phyloP scores from a whole-genome alignment of 2,329 filamentous ascomycete species.

The Plectosphaerella plurivora region DNA sequence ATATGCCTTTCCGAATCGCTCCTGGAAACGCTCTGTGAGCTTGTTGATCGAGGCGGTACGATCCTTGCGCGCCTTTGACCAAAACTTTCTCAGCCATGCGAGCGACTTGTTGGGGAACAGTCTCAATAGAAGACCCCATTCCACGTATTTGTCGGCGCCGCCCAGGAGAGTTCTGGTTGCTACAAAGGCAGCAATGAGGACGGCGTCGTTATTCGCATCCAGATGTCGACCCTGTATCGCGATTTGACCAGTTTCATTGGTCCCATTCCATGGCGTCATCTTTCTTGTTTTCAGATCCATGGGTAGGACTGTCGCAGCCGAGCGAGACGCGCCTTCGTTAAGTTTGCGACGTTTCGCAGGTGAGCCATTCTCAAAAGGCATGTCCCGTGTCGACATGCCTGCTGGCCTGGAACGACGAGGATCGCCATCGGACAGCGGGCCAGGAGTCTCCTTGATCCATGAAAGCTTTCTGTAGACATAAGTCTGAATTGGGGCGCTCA shows the following conservation, averaged over 20 bases:
- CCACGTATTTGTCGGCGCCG: slow-evolving; percentile 53
- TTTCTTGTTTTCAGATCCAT: slow-evolving; percentile 1
- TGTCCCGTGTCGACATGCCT: no score
- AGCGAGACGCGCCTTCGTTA: no score
- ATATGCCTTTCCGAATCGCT: slow-evolving; percentile 62
- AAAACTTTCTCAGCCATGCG: slow-evolving; percentile 49
- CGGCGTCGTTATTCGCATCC: slow-evolving; percentile 10
- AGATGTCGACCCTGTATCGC: slow-evolving; percentile 1
- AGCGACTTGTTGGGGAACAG: slow-evolving; percentile 51
- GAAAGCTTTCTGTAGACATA: no score
- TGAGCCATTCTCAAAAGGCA: no score
- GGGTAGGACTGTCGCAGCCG: neutral
- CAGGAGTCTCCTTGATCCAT: no score
- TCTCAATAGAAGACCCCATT: slow-evolving; percentile 55
- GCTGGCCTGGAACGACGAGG: no score
- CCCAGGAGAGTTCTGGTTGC: slow-evolving; percentile 55
- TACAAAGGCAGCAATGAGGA: slow-evolving; percentile 52
- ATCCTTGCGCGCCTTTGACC: slow-evolving; percentile 46
- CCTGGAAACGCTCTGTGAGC: slow-evolving; percentile 60
- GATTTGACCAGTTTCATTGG: neutral
- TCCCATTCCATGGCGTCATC: neutral
- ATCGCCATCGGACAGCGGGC: no score
- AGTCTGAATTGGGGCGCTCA: neutral
- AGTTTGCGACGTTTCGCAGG: no score
- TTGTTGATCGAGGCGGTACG: slow-evolving; percentile 49